phyloP scores from a whole-genome alignment of 352 stramenopile genomes.

The Pythium brassicae region DNA sequence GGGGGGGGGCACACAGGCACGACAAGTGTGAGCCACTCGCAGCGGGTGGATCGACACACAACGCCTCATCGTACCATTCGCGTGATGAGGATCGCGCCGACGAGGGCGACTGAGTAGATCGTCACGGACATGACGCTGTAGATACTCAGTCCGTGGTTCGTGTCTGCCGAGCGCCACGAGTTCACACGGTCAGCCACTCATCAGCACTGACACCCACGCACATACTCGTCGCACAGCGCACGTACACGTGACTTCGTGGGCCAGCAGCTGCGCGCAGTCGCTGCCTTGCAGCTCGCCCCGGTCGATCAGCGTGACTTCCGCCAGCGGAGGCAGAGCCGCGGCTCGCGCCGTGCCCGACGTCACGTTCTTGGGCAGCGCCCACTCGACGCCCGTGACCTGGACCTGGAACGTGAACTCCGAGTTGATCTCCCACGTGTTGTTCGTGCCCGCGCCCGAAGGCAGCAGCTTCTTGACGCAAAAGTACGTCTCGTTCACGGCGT shows the following conservation, averaged over 20 bases:
- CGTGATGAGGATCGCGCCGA: slow-evolving; percentile 71
- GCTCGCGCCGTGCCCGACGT: slow-evolving; percentile 13
- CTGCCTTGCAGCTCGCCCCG: slow-evolving; percentile 39
- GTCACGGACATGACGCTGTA: slow-evolving; percentile 86
- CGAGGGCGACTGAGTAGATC: slow-evolving; percentile 73
- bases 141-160: slow-evolving; percentile 69
- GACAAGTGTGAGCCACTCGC: too few relatives aligned
- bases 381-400: slow-evolving; percentile 50
- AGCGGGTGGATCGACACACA: not conserved
- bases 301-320: slow-evolving; percentile 61
- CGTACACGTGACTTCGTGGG: slow-evolving; percentile 61
- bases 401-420: slow-evolving; percentile 74
- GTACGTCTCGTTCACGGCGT: slow-evolving; percentile 58
- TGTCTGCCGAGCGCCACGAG: slow-evolving; percentile 22
- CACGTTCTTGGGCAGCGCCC: slow-evolving; percentile 17
- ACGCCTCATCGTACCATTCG: slow-evolving; percentile 47
- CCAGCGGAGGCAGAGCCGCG: slow-evolving; percentile 37
- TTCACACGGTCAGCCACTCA: slow-evolving; percentile 7
- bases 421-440: slow-evolving; percentile 65
- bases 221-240: slow-evolving; percentile 1
- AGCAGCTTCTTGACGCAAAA: slow-evolving; percentile 72
- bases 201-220: not conserved
- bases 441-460: slow-evolving; percentile 48
- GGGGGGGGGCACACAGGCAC: too few relatives aligned
- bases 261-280: slow-evolving; percentile 66